Percentiles rank a stretch among this genome's conserved stretches.
These are phyloP conservation scores for Crithidia bombi DNA, from an alignment of 208 protist genomes.

Conservation along the genomic window DNA sequence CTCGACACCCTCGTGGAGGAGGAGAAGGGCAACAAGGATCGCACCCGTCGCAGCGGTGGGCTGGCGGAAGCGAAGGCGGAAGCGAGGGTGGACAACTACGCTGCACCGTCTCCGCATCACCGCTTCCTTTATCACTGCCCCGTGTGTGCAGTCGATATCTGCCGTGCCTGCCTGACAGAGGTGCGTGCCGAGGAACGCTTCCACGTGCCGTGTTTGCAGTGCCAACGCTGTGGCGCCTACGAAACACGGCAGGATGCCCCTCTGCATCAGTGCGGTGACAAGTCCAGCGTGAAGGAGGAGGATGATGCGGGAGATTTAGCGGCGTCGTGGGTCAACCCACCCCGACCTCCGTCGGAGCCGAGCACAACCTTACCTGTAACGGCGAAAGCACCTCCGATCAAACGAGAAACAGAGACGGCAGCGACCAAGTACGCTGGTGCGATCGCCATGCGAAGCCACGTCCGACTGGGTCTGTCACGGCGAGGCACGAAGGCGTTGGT, in stretches of 20 bases:
- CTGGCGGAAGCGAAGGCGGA: conserved; percentile 7
- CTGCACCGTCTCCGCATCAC: background rate
- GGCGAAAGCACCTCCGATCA: background rate
- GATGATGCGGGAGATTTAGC: background rate
- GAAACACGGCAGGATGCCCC: conserved; percentile 41
- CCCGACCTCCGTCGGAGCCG: background rate
- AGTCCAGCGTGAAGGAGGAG: background rate
- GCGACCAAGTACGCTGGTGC: background rate
- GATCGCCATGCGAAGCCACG: background rate
- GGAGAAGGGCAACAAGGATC: background rate
- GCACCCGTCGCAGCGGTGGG: background rate
- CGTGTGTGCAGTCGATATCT: conserved; percentile 73
- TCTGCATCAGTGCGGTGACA: conserved; percentile 44
- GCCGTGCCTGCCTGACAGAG: conserved; percentile 59
- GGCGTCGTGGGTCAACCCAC: background rate
- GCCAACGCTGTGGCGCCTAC: conserved; percentile 54
- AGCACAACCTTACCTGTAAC: background rate
- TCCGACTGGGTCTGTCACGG: conserved; percentile 20
- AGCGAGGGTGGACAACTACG: conserved; percentile 4
- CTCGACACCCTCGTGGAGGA: conserved; percentile 17
- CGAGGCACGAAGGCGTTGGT: background rate
- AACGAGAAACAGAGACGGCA: background rate
- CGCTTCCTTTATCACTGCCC: conserved; percentile 69
- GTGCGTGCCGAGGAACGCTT: conserved; percentile 60
- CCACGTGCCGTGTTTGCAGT: conserved; percentile 84